Conservation (phyloP, 495 filamentous ascomycete genomes). For the Penicillium dipodomyicola region DNA sequence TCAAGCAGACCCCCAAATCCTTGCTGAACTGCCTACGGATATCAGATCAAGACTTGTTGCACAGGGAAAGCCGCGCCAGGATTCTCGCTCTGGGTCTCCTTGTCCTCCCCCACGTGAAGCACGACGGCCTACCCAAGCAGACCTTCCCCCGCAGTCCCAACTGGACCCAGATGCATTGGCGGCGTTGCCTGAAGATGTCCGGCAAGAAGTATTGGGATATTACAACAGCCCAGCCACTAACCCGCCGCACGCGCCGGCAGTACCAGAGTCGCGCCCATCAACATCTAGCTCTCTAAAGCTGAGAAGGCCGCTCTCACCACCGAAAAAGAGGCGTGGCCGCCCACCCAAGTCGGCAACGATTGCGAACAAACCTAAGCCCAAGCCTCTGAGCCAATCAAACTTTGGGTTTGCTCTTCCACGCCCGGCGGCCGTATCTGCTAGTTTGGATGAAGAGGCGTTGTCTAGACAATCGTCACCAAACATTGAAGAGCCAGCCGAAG, state of each 20-base stretch:
- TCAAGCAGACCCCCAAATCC: constrained; percentile 69
- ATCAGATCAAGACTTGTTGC: constrained; percentile 71
- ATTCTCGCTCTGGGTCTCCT: constrained; percentile 30
- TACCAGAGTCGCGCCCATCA: constrained; percentile 49
- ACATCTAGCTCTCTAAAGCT: constrained; percentile 33
- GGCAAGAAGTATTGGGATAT: constrained; percentile 71
- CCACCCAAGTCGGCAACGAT: constrained; percentile 38
- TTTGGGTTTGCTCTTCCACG: constrained; percentile 60
- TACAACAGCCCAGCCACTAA: constrained; percentile 44
- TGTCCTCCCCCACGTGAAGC: constrained; percentile 29
- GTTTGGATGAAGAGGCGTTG: constrained; percentile 5
- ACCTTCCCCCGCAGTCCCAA: constrained; percentile 53
- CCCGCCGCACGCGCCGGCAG: constrained; percentile 22
- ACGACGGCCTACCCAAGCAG: constrained; percentile 12
- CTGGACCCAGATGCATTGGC: constrained; percentile 72
- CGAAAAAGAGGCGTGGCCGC: constrained; percentile 56
- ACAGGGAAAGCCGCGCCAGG: constrained; percentile 40
- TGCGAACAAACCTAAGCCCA: constrained; percentile 41
- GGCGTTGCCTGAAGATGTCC: constrained; percentile 78
- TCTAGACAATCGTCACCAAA: constrained; percentile 23
- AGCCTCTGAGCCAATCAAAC: constrained; percentile 63
- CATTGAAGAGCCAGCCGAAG: constrained; percentile 34
- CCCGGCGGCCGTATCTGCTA: constrained; percentile 17
- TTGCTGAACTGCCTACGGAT: constrained; percentile 75
- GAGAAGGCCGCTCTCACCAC: constrained; percentile 55